Conservation (phyloP, 176 grass and related monocot species). For the Puya raimondii region DNA sequence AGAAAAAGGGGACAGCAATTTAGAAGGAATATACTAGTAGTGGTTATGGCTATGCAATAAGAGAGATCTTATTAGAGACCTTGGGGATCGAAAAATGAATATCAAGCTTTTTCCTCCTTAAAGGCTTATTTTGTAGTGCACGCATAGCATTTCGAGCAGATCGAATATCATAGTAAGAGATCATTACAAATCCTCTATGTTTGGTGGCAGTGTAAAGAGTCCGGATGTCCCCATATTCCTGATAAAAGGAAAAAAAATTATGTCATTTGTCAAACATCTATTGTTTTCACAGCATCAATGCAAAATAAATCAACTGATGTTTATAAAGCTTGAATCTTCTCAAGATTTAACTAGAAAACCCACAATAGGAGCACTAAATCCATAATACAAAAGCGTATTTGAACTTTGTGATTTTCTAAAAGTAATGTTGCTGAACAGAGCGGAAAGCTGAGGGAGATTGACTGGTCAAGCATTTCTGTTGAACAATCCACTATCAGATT, state of each 20-base stretch:
- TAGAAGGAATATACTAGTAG: constrained; percentile 8
- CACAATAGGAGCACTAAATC: too few relatives aligned
- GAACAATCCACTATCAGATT: too few relatives aligned
- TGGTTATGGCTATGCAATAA: not conserved
- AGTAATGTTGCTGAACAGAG: too few relatives aligned
- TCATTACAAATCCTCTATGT: constrained; percentile 49
- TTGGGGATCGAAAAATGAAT: constrained; percentile 58
- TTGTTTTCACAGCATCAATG: too few relatives aligned
- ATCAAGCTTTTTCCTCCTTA: constrained; percentile 46
- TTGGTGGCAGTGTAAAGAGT: constrained; percentile 47
- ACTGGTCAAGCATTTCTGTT: too few relatives aligned
- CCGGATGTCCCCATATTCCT: constrained; percentile 50
- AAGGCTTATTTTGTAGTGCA: constrained; percentile 35
- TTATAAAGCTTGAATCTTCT: too few relatives aligned
- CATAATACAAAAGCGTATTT: too few relatives aligned
- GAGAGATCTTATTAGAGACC: constrained; percentile 20
- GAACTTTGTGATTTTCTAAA: too few relatives aligned
- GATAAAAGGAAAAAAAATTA: not conserved
- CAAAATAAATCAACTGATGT: too few relatives aligned
- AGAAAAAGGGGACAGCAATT: constrained; percentile 16
- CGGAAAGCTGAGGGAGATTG: too few relatives aligned
- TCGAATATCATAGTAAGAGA: constrained; percentile 56
- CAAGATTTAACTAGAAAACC: too few relatives aligned
- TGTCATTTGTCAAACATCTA: too few relatives aligned
- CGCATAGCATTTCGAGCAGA: constrained; percentile 44